These are phyloP conservation scores for Fimicolochytrium jonesii DNA, from an alignment of 192 early-diverging fungal genomes.

Conservation along the genomic window DNA sequence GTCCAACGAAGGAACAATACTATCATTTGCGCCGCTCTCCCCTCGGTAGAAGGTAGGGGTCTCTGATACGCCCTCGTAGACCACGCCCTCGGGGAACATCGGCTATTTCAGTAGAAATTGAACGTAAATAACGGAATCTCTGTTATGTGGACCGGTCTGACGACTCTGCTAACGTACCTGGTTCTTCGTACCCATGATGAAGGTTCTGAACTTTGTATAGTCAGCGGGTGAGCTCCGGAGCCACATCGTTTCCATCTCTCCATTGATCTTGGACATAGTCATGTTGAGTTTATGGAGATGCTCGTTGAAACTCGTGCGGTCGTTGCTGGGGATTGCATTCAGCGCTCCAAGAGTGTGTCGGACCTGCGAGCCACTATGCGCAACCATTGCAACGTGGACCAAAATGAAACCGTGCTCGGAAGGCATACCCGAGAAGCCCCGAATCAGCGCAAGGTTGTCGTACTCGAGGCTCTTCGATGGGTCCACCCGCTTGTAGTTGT, in stretches of 20 bases:
- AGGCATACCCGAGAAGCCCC: constrained; percentile 68
- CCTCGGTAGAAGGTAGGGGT: constrained; percentile 67
- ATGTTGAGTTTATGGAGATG: constrained; percentile 52
- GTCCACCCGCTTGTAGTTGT: constrained; percentile 79
- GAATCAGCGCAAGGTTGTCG: constrained; percentile 74
- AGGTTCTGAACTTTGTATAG: constrained; percentile 86
- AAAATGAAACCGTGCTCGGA: constrained; percentile 81
- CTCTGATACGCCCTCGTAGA: constrained; percentile 66
- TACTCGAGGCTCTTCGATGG: constrained; percentile 45
- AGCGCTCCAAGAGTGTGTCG: constrained; percentile 57
- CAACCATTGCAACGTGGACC: constrained; percentile 85
- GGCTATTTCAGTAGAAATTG: constrained; percentile 60
- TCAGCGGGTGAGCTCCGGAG: constrained; percentile 58
- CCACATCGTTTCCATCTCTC: constrained; percentile 80
- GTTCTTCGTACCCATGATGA: constrained; percentile 75
- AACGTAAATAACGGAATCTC: too few relatives aligned
- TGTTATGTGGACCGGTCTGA: too few relatives aligned
- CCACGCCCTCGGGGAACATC: constrained; percentile 88
- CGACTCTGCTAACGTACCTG: too few relatives aligned
- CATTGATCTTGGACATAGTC: constrained; percentile 67
- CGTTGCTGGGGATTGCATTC: constrained; percentile 39
- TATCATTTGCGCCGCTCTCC: constrained; percentile 82
- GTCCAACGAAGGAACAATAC: constrained; percentile 79
- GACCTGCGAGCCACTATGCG: constrained; percentile 65
- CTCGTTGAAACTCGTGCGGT: constrained; percentile 62